These are phyloP conservation scores for Naegleria fowleri DNA, from an alignment of 208 protist genomes.

Conservation along the genomic window DNA sequence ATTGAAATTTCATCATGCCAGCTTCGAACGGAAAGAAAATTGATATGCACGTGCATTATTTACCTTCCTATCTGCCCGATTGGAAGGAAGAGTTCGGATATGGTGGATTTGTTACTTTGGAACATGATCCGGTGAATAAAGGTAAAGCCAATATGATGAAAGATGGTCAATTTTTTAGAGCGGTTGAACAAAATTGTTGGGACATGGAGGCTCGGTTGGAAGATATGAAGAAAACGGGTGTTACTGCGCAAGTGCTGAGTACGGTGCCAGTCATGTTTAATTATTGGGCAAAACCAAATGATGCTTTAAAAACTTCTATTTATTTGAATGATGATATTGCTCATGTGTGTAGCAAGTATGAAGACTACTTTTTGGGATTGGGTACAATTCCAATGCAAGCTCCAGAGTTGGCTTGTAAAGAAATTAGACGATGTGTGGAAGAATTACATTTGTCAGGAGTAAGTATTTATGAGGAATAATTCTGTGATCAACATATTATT, in stretches of 20 bases:
- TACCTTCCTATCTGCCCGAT: slow-evolving; percentile 54
- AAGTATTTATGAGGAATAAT: background rate
- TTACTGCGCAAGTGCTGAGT: slow-evolving; percentile 53
- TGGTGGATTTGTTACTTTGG: slow-evolving; percentile 54
- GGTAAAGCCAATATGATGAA: slow-evolving; percentile 56
- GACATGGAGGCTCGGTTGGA: slow-evolving; percentile 46
- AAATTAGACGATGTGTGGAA: slow-evolving; percentile 51
- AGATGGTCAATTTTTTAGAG: slow-evolving; percentile 60
- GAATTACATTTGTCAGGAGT: slow-evolving; percentile 62
- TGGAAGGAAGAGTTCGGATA: slow-evolving; percentile 56
- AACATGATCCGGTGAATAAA: slow-evolving; percentile 42
- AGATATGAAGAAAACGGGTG: slow-evolving; percentile 46
- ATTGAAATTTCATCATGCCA: background rate
- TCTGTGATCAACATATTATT: too few species aligned
- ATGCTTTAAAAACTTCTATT: slow-evolving; percentile 51
- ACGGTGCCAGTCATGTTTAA: slow-evolving; percentile 74
- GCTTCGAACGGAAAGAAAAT: slow-evolving; percentile 31
- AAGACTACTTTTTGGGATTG: slow-evolving; percentile 36
- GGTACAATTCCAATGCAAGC: slow-evolving; percentile 55
- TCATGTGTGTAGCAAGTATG: slow-evolving; percentile 25
- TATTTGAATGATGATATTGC: slow-evolving; percentile 65
- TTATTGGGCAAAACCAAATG: slow-evolving; percentile 68
- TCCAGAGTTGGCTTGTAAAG: slow-evolving; percentile 57
- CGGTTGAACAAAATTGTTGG: slow-evolving; percentile 65
- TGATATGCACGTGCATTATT: slow-evolving; percentile 69